These are phyloP conservation scores for Nematocida major DNA, from an alignment of 371 early-diverging fungal genomes.

Conservation along the genomic window DNA sequence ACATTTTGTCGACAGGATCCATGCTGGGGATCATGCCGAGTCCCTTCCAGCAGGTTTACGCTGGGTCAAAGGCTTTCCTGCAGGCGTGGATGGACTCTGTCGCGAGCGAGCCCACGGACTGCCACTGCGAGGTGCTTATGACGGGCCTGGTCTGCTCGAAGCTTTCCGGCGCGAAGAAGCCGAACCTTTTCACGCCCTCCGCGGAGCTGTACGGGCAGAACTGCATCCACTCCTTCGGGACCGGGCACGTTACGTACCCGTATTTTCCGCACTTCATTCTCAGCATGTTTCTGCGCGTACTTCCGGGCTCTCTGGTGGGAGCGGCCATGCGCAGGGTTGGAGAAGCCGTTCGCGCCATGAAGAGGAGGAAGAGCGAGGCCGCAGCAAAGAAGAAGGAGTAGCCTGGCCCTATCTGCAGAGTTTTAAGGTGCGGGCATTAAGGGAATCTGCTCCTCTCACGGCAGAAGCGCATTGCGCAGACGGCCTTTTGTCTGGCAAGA, in stretches of 20 bases:
- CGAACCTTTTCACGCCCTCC: constrained; percentile 27
- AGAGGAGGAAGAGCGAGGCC: background rate
- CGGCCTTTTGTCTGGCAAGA: no score
- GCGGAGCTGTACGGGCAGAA: constrained; percentile 17
- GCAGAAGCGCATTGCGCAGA: no score
- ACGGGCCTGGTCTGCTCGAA: constrained; percentile 46
- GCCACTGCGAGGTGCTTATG: constrained; percentile 42
- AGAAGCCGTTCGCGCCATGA: background rate
- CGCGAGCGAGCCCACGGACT: constrained; percentile 70
- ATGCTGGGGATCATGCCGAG: constrained; percentile 77
- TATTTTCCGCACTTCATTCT: constrained; percentile 39
- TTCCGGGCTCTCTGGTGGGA: background rate
- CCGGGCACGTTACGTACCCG: constrained; percentile 14
- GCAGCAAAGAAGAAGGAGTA: constrained; percentile 13
- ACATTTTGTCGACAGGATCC: constrained; percentile 84
- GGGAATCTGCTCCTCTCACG: no score
- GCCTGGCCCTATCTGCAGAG: background rate
- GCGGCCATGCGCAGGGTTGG: background rate
- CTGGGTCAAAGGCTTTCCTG: constrained; percentile 83
- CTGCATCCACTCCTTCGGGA: constrained; percentile 25
- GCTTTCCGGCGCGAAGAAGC: constrained; percentile 36
- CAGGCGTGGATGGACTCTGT: constrained; percentile 78
- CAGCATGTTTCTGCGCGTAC: background rate
- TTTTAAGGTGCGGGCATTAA: no score
- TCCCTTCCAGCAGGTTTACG: constrained; percentile 79